These are phyloP conservation scores for Domatiomyces catenatus DNA, from an alignment of 2,329 filamentous ascomycete species.

Conservation along the genomic window DNA sequence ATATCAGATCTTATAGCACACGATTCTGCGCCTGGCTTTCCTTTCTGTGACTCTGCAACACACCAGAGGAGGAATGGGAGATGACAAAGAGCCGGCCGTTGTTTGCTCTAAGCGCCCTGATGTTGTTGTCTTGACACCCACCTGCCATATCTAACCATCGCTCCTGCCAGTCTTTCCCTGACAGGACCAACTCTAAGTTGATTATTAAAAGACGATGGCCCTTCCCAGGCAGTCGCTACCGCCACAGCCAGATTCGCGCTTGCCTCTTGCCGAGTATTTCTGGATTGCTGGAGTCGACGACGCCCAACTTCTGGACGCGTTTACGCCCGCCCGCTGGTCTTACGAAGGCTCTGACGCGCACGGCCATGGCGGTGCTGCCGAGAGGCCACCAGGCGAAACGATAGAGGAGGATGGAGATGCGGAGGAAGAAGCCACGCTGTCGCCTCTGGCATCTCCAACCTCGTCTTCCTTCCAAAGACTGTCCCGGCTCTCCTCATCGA, in stretches of 20 bases:
- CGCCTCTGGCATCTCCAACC: slow-evolving; percentile 23
- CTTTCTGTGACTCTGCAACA: neutral
- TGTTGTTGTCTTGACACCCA: neutral
- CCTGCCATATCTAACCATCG: neutral
- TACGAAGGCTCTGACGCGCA: slow-evolving; percentile 22
- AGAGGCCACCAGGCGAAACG: slow-evolving; percentile 36
- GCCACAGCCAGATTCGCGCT: neutral
- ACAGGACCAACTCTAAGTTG: neutral
- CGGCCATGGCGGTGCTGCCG: slow-evolving; percentile 19
- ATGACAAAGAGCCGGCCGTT: neutral
- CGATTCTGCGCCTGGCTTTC: neutral
- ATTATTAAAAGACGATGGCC: neutral
- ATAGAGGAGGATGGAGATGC: slow-evolving; percentile 46
- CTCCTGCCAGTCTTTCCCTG: neutral
- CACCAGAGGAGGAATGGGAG: neutral
- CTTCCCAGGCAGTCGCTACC: neutral
- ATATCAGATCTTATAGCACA: neutral
- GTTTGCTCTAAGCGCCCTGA: neutral
- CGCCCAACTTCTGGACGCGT: slow-evolving; percentile 31
- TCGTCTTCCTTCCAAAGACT: slow-evolving; percentile 29
- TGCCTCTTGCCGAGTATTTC: slow-evolving; percentile 50
- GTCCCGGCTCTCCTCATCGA: slow-evolving; percentile 22
- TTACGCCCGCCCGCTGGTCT: slow-evolving; percentile 11
- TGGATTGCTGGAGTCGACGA: slow-evolving; percentile 43
- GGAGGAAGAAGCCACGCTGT: slow-evolving; percentile 32